Evolutionary conservation across 257 asterid genomes (phyloP).

Genomic region (Parsonsia alboflavescens): DNA sequence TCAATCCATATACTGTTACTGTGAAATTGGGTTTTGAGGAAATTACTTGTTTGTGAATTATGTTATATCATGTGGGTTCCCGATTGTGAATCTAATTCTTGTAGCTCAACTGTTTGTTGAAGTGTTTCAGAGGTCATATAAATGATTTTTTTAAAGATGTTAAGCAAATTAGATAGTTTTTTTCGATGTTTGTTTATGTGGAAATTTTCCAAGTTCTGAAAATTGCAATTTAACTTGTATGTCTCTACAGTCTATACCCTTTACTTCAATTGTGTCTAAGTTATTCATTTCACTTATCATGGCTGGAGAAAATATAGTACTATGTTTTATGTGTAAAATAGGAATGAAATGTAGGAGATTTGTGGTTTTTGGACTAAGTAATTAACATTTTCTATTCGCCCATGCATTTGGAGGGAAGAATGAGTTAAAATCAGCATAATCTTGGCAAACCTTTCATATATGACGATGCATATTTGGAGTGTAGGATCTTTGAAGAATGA

Average conservation of each 20-base stretch:
- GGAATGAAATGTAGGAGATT: too few species aligned
- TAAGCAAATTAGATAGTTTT: not conserved
- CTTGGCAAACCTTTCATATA: not conserved
- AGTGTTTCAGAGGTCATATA: slow-evolving; percentile 3
- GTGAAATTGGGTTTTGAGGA: not conserved
- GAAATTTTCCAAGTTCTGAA: not conserved
- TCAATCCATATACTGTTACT: not conserved
- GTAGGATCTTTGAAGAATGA: not conserved
- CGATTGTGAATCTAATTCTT: not conserved
- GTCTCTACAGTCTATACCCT: too few species aligned
- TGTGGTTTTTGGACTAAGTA: too few species aligned
- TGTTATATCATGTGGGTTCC: not conserved
- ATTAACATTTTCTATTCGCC: too few species aligned
- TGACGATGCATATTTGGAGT: not conserved
- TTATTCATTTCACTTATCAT: too few species aligned
- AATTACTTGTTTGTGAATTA: not conserved
- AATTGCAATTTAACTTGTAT: not conserved
- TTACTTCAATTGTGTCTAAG: too few species aligned
- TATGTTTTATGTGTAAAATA: too few species aligned
- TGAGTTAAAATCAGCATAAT: too few species aligned
- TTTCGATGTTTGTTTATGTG: not conserved
- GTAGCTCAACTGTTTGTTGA: slow-evolving; percentile 1
- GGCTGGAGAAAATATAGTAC: too few species aligned
- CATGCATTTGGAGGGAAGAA: too few species aligned
- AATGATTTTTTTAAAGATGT: not conserved